phyloP scores from a whole-genome alignment of 345 rosid genomes.

The Lagerstroemia speciosa region DNA sequence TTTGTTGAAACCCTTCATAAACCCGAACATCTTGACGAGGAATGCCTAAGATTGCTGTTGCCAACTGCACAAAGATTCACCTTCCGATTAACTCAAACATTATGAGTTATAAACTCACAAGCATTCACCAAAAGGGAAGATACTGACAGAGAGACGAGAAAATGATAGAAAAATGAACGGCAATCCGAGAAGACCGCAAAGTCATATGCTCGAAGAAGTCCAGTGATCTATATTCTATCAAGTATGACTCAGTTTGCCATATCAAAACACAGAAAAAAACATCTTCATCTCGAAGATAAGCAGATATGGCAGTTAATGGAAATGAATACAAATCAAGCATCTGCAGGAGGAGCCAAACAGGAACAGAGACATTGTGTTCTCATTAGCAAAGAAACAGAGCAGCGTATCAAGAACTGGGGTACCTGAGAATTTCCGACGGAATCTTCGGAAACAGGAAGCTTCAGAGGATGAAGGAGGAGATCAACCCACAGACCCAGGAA shows the following conservation, averaged over 20 bases:
- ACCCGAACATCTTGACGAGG: conserved; percentile 51
- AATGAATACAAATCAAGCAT: not conserved
- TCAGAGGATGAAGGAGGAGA: not conserved
- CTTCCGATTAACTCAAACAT: not conserved
- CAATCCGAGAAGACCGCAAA: not conserved
- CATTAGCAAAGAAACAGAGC: not conserved
- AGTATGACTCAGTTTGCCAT: no score
- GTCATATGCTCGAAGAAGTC: not conserved
- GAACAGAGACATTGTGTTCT: not conserved
- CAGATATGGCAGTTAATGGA: not conserved
- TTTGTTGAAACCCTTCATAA: conserved; percentile 39
- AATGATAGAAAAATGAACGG: not conserved
- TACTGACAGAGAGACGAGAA: not conserved
- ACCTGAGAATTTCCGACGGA: not conserved
- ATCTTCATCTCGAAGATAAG: no score
- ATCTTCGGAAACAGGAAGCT: not conserved
- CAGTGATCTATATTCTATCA: not conserved
- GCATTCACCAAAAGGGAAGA: not conserved
- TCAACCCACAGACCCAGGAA: not conserved
- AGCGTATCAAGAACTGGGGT: not conserved
- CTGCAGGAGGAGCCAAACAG: not conserved
- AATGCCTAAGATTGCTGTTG: not conserved
- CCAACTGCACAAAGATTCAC: not conserved
- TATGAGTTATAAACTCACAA: not conserved
- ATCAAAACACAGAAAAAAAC: no score